Evolutionary conservation across 2,329 filamentous ascomycete species (phyloP).

Genomic region (Trichophyton equinum): DNA sequence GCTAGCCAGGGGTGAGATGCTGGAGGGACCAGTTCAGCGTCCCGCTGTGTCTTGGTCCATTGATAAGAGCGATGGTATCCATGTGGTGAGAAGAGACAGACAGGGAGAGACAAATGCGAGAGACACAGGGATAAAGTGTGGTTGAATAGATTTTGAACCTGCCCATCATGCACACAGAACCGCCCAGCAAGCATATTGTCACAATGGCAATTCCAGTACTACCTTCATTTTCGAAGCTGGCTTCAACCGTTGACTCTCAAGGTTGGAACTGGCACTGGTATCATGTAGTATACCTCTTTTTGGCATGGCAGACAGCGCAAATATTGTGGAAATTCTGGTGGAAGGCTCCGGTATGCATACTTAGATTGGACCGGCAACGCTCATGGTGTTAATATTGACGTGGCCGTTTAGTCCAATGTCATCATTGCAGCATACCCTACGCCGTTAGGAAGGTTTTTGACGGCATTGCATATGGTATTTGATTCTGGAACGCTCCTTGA

Average conservation of each 20-base stretch:
- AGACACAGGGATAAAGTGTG: background rate
- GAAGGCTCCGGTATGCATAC: background rate
- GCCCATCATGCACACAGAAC: background rate
- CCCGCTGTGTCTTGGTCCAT: background rate
- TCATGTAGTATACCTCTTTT: background rate
- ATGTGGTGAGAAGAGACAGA: background rate
- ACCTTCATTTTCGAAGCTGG: background rate
- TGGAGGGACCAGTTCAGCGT: background rate
- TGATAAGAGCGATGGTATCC: background rate
- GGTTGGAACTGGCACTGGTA: background rate
- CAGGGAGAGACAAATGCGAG: background rate
- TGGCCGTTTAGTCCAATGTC: background rate
- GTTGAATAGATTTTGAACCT: background rate
- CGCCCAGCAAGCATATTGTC: background rate
- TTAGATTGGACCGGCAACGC: background rate
- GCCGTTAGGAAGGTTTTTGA: background rate
- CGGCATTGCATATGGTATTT: background rate
- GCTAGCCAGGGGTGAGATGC: background rate
- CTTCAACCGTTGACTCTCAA: background rate
- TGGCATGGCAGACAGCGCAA: background rate
- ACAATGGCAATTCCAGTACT: background rate
- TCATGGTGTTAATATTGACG: background rate
- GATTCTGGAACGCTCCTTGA: background rate
- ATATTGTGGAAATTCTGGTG: background rate
- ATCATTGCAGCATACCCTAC: background rate